Base-by-base conservation (phyloP, 2,329 filamentous ascomycete genomes). In the Ophiostoma sp. region DNA sequence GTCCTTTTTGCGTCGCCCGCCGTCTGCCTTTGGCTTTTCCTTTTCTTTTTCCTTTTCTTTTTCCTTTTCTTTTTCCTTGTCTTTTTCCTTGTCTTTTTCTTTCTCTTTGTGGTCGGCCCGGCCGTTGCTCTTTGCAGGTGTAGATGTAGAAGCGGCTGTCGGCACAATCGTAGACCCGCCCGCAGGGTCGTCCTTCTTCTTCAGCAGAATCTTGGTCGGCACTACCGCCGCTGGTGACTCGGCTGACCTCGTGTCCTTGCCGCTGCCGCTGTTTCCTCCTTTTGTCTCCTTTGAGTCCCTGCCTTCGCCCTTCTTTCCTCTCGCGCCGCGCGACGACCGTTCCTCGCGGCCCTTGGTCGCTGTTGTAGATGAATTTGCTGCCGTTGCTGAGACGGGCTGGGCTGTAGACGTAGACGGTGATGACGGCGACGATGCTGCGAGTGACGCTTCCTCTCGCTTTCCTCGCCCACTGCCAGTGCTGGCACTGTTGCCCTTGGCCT, bases 171-270 rank as follows among this genome's bases (percentile, higher is more conserved):
- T 42, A 16, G 58, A 62, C 36, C 58, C 70, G 49, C 66, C 49
- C 62, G 71, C 75, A 72, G 72, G 69, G 67, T 76, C 70, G 66
- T 78, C 76, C 65, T 74, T 76, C 73, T 80, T 81, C 72, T 80
- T 81, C 16, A 81, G 72, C 36, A 80, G 78, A 49, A 74, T 73
- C 64, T 75, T 75, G 14, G 73, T 72, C 1, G 73, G 73, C 14
- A 74, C 69, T 1, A 75, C 65, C 38, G 55, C 36, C n/a, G 63
- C 62, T 1, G 40, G 14, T 27, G 27, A 27, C 40, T 42, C 60
- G 1, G 60, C 8, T n/a, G 1, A 4, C 3, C 49, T 40, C 40
- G 42, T 63, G 14, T 18, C 38, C 7, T 42, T 8, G 8, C 40
- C 18, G 62, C 18, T 36, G 27, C 55, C 7, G 67, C 45, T 40